A percentile compares a stretch with the other conserved stretches of the same genome.
Conservation (phyloP, 2,329 filamentous ascomycete genomes). For the Xylariaceae sp. region DNA sequence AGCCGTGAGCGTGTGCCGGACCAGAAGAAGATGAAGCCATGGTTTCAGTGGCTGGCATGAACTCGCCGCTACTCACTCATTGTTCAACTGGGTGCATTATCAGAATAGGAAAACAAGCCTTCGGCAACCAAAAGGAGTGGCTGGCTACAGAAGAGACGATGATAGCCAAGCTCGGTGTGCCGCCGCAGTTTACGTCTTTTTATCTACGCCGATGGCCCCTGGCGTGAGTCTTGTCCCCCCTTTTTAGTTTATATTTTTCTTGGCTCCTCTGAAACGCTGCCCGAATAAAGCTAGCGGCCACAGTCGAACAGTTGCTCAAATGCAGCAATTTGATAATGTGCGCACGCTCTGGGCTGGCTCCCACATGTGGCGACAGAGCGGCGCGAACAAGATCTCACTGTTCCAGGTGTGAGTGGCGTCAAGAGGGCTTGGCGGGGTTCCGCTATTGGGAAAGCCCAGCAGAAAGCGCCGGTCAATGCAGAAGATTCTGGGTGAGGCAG, state of each 20-base stretch:
- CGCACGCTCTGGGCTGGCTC: not conserved
- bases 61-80: constrained; percentile 33
- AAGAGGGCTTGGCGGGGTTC: constrained; percentile 9
- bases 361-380: constrained; percentile 5
- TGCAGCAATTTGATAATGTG: constrained; percentile 1
- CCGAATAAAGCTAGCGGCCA: not conserved
- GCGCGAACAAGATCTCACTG: constrained; percentile 3
- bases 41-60: constrained; percentile 28
- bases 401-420: constrained; percentile 1
- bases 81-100: constrained; percentile 30
- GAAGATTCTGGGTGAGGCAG: constrained; percentile 22
- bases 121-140: constrained; percentile 2
- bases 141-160: constrained; percentile 7
- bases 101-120: constrained; percentile 18
- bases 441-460: constrained; percentile 18
- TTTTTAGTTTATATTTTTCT: not conserved
- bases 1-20: constrained; percentile 30
- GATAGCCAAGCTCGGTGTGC: constrained; percentile 3
- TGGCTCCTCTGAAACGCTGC: not conserved
- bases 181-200: constrained; percentile 2
- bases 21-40: constrained; percentile 34
- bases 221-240: constrained; percentile 1
- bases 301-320: not conserved
- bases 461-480: constrained; percentile 18
- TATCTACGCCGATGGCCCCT: constrained; percentile 1